Percentiles rank a stretch among this genome's conserved stretches.
phyloP scores from a whole-genome alignment of 345 rosid species.

The Microthlaspi erraticum region DNA sequence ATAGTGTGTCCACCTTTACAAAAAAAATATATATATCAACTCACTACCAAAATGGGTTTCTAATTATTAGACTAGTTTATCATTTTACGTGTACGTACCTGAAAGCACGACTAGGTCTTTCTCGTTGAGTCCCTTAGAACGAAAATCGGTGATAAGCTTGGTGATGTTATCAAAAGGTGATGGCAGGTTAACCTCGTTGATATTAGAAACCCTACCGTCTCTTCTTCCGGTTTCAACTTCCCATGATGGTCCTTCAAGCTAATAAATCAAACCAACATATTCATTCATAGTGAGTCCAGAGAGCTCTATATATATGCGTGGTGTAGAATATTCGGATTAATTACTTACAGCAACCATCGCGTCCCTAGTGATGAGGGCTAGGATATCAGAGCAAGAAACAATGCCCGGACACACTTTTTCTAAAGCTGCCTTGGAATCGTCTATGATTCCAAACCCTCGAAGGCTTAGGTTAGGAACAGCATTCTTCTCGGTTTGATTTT shows the following conservation, averaged over 20 bases:
- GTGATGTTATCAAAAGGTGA: slow-evolving; percentile 61
- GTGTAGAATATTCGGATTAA: neutral
- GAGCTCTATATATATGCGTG: neutral
- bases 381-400: slow-evolving; percentile 72
- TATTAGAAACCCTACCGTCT: slow-evolving; percentile 62
- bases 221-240: slow-evolving; percentile 78
- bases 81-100: slow-evolving; percentile 45
- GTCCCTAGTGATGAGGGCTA: slow-evolving; percentile 65
- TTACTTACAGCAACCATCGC: slow-evolving; percentile 58
- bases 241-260: slow-evolving; percentile 60
- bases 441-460: slow-evolving; percentile 58
- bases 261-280: neutral
- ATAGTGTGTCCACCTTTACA: slow-evolving; percentile 66
- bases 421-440: slow-evolving; percentile 56
- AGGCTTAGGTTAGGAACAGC: slow-evolving; percentile 60
- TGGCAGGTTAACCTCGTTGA: slow-evolving; percentile 60
- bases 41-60: neutral
- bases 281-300: neutral
- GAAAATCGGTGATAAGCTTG: slow-evolving; percentile 49
- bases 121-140: slow-evolving; percentile 53
- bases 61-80: neutral
- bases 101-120: slow-evolving; percentile 75
- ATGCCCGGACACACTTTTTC: slow-evolving; percentile 63
- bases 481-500: slow-evolving; percentile 54
- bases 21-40: neutral